These are phyloP conservation scores for Ophiostoma australiae DNA, from an alignment of 2,329 filamentous ascomycete genomes.

Conservation along the genomic window DNA sequence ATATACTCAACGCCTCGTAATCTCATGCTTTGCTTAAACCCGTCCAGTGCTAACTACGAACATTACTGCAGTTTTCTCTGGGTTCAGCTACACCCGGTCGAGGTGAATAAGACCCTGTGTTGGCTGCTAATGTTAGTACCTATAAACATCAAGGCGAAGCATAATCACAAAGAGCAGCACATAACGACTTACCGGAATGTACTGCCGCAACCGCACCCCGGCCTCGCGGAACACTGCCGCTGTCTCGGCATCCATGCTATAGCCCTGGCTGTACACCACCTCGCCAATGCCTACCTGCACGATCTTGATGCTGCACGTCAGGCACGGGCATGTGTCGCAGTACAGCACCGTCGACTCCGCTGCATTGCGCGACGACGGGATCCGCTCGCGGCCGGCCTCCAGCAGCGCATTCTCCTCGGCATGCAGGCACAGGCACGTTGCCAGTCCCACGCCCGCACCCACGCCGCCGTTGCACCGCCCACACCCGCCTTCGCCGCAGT, in stretches of 20 bases:
- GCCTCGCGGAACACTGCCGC: conserved; percentile 78
- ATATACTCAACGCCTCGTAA: background rate
- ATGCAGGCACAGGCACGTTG: conserved; percentile 92
- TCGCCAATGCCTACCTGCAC: conserved; percentile 92
- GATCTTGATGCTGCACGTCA: conserved; percentile 98
- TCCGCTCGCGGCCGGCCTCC: conserved; percentile 86
- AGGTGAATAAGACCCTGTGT: conserved; percentile 52
- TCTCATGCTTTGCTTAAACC: background rate
- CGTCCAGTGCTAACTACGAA: background rate
- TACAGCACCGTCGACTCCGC: conserved; percentile 78
- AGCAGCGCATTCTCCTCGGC: conserved; percentile 96
- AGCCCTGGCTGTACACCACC: conserved; percentile 89
- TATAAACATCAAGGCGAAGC: background rate
- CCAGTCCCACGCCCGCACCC: conserved; percentile 64
- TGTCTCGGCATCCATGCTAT: conserved; percentile 87
- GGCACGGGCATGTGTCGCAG: conserved; percentile 92
- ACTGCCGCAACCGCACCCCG: conserved; percentile 80
- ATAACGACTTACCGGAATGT: conserved; percentile 63
- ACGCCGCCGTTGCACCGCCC: conserved; percentile 74
- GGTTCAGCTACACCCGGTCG: background rate
- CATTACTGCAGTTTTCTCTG: background rate
- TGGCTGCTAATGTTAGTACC: conserved; percentile 43
- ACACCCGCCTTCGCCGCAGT: conserved; percentile 93
- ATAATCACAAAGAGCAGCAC: conserved; percentile 19
- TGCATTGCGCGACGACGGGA: conserved; percentile 38